Conservation (phyloP, 1,284 basidiomycete genomes). For the Cutaneotrichosporon curvatum region DNA sequence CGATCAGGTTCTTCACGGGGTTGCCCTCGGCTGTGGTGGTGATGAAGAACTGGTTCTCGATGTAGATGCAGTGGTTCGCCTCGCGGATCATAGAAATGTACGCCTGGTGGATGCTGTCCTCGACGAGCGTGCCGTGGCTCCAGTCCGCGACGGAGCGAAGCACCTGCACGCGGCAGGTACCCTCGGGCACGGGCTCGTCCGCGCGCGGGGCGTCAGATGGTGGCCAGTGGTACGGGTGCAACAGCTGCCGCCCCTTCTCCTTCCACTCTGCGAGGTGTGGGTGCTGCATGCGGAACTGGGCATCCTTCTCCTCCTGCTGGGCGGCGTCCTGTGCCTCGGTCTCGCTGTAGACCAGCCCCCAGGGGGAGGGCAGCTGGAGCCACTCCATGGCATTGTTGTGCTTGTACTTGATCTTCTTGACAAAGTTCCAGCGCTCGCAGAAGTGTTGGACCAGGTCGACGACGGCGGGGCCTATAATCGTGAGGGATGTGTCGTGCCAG, state of each 20-base stretch:
- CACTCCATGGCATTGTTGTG: constrained; percentile 56
- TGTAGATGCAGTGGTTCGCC: constrained; percentile 81
- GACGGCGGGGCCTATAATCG: constrained; percentile 70
- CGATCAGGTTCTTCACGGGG: constrained; percentile 73
- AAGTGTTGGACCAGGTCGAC: constrained; percentile 89
- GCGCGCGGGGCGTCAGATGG: constrained; percentile 36
- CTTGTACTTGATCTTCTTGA: constrained; percentile 41
- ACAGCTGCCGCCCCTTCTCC: constrained; percentile 37
- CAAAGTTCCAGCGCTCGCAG: constrained; percentile 56
- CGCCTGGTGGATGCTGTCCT: constrained; percentile 72
- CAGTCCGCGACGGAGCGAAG: constrained; percentile 79
- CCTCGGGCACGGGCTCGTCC: constrained; percentile 34
- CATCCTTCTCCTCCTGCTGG: constrained; percentile 22
- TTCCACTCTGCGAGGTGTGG: constrained; percentile 43
- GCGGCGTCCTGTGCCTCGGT: constrained; percentile 22
- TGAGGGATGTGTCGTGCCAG: constrained; percentile 56
- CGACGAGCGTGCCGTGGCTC: constrained; percentile 80
- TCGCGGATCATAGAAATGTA: constrained; percentile 76
- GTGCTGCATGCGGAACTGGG: constrained; percentile 38
- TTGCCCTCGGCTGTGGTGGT: constrained; percentile 58
- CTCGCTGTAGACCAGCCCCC: constrained; percentile 31
- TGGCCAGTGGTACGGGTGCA: constrained; percentile 45
- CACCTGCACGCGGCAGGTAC: constrained; percentile 37
- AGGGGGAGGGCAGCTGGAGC: constrained; percentile 64
- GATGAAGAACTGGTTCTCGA: constrained; percentile 93